Base-by-base conservation (phyloP, 2,329 filamentous ascomycete species). In the Trichoderma arundinaceum region DNA sequence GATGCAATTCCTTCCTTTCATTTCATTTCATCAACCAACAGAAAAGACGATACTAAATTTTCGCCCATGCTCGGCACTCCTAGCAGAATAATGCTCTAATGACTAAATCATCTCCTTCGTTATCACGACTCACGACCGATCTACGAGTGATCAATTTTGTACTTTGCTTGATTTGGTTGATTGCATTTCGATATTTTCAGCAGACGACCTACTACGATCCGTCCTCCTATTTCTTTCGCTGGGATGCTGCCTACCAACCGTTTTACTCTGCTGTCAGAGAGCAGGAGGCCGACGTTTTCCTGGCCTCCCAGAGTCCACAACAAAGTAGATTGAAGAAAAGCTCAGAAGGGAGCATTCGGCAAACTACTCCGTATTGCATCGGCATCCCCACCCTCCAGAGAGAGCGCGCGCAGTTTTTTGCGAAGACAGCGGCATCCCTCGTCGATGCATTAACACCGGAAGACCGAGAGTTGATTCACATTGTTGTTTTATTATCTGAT, bases 401-500 rank as follows among this genome's bases (percentile, higher is more conserved):
- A 28, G 70, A 71, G 15, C 65, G 67, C 4, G 68, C 72, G n/a
- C 68, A 73, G 28, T 76, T 74, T 51, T 62, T 74, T 1, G 67
- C 68, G 0, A 66, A 67, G 15, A 71, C 73, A 0, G 44, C 75
- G n/a, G 74, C 72, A 0, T 76, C 76, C 0, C 66, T 77, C 1
- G 68, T 74, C 7, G 72, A 76, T 46, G 71, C 69, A 2, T 68
- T 78, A 9, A 71, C 67, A 8, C 53, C 69, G 1, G 68, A 72
- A 19, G 72, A 77, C 48, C 69, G 76, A 43, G 66, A 67, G 5
- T 59, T 67, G 7, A 57, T 77, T 8, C 70, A 75, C 39, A 35
- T 77, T 0, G 68, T 73, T 10, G 69, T 76, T 8, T 49, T 77
- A 10, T 66, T 77, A 7, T 75, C 74, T 3, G 74, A 77, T 48